Conservation (phyloP, 179 eudicot genomes). For the Beta corolliflora region DNA sequence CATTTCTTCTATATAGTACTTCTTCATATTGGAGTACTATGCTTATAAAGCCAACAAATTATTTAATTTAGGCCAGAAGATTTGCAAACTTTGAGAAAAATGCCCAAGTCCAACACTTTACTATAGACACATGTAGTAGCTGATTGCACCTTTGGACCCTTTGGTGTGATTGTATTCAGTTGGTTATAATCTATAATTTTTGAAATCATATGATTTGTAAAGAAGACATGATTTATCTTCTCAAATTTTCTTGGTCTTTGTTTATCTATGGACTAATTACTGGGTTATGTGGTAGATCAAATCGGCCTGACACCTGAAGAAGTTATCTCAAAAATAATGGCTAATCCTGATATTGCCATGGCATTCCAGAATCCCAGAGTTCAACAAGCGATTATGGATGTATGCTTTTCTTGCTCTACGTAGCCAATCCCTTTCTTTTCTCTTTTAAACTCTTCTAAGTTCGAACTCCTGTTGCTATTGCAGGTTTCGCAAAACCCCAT, state of each 20-base stretch:
- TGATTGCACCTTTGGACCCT: background rate
- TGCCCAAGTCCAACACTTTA: background rate
- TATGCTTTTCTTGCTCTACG: constrained; percentile 33
- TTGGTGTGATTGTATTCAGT: background rate
- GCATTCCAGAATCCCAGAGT: constrained; percentile 97
- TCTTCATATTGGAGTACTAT: background rate
- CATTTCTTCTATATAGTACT: background rate
- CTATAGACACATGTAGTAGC: background rate
- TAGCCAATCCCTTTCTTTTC: background rate
- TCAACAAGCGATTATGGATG: constrained; percentile 97
- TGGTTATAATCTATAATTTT: background rate
- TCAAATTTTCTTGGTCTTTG: background rate
- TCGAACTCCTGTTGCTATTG: constrained; percentile 29
- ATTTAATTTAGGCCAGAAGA: background rate
- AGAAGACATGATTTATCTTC: background rate
- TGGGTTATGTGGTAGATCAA: constrained; percentile 55
- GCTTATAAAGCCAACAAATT: background rate
- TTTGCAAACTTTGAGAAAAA: background rate
- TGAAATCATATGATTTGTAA: background rate
- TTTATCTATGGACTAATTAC: constrained; percentile 6
- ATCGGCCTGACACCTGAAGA: constrained; percentile 93
- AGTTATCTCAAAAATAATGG: constrained; percentile 89
- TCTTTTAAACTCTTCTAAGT: constrained; percentile 1
- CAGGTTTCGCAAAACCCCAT: constrained; percentile 91
- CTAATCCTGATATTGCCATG: constrained; percentile 93